Conservation (phyloP, 2,329 filamentous ascomycete genomes). For the Chalaropsis ovoidea region DNA sequence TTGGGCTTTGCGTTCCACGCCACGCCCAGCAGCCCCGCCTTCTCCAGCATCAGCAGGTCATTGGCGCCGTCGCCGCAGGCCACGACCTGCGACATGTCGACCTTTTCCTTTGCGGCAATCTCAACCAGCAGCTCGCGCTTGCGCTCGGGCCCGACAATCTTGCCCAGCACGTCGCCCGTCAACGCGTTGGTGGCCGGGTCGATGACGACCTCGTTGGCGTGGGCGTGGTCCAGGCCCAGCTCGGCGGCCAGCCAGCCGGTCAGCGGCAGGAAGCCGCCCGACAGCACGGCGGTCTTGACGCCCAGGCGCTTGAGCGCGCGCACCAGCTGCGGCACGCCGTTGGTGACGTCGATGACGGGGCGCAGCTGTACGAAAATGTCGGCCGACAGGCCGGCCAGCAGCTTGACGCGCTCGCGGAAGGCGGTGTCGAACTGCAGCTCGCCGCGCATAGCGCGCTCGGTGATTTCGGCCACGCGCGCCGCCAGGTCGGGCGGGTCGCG, state of each 20-base stretch:
- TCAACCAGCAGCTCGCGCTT: constrained; percentile 62
- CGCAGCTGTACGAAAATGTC: constrained; percentile 71
- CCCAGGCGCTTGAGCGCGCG: constrained; percentile 65
- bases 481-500: constrained; percentile 59
- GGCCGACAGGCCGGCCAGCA: constrained; percentile 70
- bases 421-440: constrained; percentile 85
- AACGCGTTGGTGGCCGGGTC: constrained; percentile 46
- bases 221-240: constrained; percentile 76
- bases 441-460: constrained; percentile 86
- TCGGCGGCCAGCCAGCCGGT: constrained; percentile 75
- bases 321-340: constrained; percentile 66
- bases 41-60: constrained; percentile 67
- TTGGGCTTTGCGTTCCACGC: constrained; percentile 77
- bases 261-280: constrained; percentile 82
- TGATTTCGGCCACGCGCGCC: constrained; percentile 76
- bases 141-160: constrained; percentile 65
- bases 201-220: constrained; percentile 72
- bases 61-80: constrained; percentile 77
- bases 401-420: constrained; percentile 65
- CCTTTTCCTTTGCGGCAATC: constrained; percentile 57
- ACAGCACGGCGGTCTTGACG: constrained; percentile 80
- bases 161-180: constrained; percentile 61
- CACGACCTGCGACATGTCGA: constrained; percentile 56
- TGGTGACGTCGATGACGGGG: constrained; percentile 66
- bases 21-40: constrained; percentile 59